phyloP scores from a whole-genome alignment of 768 basidiomycete species.

The Dioszegia hungarica region DNA sequence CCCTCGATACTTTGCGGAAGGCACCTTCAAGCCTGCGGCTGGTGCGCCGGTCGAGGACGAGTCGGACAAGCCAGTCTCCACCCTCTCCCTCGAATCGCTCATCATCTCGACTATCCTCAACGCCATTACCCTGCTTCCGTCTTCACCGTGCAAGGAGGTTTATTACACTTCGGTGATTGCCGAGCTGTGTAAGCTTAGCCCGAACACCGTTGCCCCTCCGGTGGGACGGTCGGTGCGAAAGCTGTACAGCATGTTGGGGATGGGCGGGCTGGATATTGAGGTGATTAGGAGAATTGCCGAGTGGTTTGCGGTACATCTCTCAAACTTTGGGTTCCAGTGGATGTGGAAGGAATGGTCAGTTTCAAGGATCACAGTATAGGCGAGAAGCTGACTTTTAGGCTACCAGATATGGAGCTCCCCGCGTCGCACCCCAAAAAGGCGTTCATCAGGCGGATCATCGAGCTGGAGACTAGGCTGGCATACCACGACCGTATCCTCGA shows the following conservation, averaged over 20 bases:
- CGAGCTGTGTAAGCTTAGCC: slow-evolving; percentile 91
- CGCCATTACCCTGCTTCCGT: slow-evolving; percentile 69
- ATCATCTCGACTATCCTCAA: slow-evolving; percentile 79
- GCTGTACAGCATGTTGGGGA: slow-evolving; percentile 67
- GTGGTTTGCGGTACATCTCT: slow-evolving; percentile 95
- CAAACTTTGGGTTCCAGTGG: slow-evolving; percentile 97
- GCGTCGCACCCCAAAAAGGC: slow-evolving; percentile 76
- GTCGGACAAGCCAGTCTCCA: slow-evolving; percentile 56
- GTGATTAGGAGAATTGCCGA: slow-evolving; percentile 75
- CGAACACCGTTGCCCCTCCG: slow-evolving; percentile 85
- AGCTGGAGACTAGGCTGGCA: slow-evolving; percentile 82
- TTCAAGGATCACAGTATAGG: background rate
- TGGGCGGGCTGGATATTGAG: slow-evolving; percentile 79
- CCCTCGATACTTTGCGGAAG: slow-evolving; percentile 72
- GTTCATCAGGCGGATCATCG: slow-evolving; percentile 80
- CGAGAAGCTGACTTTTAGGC: slow-evolving; percentile 57
- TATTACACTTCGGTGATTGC: slow-evolving; percentile 86
- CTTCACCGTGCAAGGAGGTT: slow-evolving; percentile 67
- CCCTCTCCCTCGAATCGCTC: slow-evolving; percentile 84
- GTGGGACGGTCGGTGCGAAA: slow-evolving; percentile 92
- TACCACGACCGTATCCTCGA: slow-evolving; percentile 90
- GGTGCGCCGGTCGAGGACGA: slow-evolving; percentile 52
- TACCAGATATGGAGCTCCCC: slow-evolving; percentile 71
- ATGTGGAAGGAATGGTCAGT: slow-evolving; percentile 98
- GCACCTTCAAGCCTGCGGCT: slow-evolving; percentile 77